These are phyloP conservation scores for Abortiporus biennis DNA, from an alignment of 1,284 basidiomycete species.

Conservation along the genomic window DNA sequence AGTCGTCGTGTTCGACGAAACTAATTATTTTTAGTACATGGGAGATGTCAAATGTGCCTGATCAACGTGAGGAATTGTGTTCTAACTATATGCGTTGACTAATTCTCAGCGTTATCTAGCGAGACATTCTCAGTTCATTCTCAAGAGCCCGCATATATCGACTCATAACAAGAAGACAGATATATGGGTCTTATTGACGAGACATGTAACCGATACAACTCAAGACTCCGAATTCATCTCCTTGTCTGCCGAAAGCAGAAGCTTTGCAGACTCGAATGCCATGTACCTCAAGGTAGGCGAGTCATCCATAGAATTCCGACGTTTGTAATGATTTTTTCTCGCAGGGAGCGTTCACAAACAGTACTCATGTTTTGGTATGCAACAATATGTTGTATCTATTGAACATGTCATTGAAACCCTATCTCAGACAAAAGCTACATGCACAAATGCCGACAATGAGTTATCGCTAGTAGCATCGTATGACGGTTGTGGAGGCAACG, in stretches of 20 bases:
- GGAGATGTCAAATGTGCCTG: neutral
- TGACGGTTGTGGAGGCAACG: slow-evolving; percentile 52
- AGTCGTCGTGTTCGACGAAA: no score
- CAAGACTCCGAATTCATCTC: slow-evolving; percentile 67
- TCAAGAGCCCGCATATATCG: slow-evolving; percentile 13
- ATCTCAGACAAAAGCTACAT: no score
- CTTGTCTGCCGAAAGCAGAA: slow-evolving; percentile 51
- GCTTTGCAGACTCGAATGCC: slow-evolving; percentile 8
- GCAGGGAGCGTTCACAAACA: slow-evolving; percentile 76
- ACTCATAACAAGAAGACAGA: slow-evolving; percentile 22
- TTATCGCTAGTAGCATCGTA: slow-evolving; percentile 58
- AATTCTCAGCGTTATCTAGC: slow-evolving; percentile 17
- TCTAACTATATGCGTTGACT: neutral
- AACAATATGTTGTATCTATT: no score
- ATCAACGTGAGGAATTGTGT: slow-evolving; percentile 1
- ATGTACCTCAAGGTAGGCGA: slow-evolving; percentile 17
- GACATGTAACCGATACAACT: slow-evolving; percentile 62
- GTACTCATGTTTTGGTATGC: slow-evolving; percentile 67
- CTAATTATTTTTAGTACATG: slow-evolving; percentile 1
- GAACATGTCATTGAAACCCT: no score
- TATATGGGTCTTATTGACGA: slow-evolving; percentile 77
- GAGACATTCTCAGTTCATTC: slow-evolving; percentile 20
- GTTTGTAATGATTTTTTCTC: neutral
- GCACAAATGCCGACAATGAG: no score
- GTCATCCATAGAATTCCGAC: neutral